These are phyloP conservation scores for Alisma plantagoaquatica DNA, from an alignment of 106 monocot species.

Conservation along the genomic window DNA sequence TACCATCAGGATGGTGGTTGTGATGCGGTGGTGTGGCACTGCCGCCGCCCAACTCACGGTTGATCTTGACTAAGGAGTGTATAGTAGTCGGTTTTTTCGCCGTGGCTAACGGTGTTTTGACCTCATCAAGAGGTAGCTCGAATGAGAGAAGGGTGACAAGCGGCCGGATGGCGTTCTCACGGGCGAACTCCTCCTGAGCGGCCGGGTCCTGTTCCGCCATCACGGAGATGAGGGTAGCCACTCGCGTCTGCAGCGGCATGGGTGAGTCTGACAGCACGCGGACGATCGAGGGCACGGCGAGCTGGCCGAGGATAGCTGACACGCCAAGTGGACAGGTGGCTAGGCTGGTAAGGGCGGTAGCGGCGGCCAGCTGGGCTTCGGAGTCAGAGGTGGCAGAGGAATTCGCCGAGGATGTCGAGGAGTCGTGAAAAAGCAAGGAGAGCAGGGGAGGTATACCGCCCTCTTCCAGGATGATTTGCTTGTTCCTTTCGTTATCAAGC, in stretches of 20 bases:
- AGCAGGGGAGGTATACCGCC: conserved; percentile 39
- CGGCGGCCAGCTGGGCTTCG: conserved; percentile 40
- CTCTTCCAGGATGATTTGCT: conserved; percentile 44
- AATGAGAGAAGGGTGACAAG: conserved; percentile 38
- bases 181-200: conserved; percentile 42
- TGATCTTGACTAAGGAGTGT: conserved; percentile 31
- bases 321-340: conserved; percentile 22
- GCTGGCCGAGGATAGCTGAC: conserved; percentile 11
- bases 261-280: conserved; percentile 27
- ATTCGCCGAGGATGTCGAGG: too few species aligned
- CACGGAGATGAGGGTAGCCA: conserved; percentile 22
- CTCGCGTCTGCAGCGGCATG: conserved; percentile 27
- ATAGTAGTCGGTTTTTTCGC: conserved; percentile 24
- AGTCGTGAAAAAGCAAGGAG: conserved; percentile 38
- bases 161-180: conserved; percentile 46
- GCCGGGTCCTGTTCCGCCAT: conserved; percentile 25
- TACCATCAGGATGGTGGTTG: too few species aligned
- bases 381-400: conserved; percentile 13
- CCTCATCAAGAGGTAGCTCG: conserved; percentile 31
- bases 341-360: conserved; percentile 23
- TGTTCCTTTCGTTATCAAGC: conserved; percentile 38
- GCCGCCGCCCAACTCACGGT: background rate
- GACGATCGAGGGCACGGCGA: conserved; percentile 27
- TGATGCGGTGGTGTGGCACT: background rate
- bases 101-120: background rate